These are phyloP conservation scores for Chalara sp. DNA, from an alignment of 2,329 filamentous ascomycete genomes.

Conservation along the genomic window DNA sequence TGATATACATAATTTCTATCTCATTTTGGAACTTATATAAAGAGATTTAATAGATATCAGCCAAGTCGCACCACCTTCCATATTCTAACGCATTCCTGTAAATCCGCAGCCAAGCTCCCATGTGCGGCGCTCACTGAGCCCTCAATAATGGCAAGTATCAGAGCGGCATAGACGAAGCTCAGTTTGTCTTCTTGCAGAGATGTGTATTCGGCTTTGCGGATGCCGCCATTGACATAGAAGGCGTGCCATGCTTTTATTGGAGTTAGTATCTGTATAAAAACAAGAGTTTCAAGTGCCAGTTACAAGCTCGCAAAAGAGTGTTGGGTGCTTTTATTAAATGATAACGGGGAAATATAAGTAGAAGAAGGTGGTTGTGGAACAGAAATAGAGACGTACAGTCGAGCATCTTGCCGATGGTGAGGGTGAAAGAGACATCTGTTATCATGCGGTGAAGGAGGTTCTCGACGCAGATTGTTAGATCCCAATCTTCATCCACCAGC, in stretches of 20 bases:
- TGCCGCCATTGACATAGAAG: slow-evolving; percentile 49
- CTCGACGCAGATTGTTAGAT: slow-evolving; percentile 37
- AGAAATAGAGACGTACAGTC: slow-evolving; percentile 25
- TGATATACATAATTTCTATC: too few relatives aligned
- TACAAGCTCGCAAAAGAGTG: too few relatives aligned
- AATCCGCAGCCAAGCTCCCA: slow-evolving; percentile 42
- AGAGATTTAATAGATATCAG: slow-evolving; percentile 14
- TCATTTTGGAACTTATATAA: too few relatives aligned
- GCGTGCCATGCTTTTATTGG: slow-evolving; percentile 37
- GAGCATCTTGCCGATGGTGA: slow-evolving; percentile 35
- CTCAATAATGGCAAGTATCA: slow-evolving; percentile 41
- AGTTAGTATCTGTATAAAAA: background rate
- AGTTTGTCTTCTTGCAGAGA: slow-evolving; percentile 31
- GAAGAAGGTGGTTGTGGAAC: too few relatives aligned
- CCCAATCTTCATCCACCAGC: slow-evolving; percentile 20
- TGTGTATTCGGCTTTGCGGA: slow-evolving; percentile 39
- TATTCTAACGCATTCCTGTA: slow-evolving; percentile 48
- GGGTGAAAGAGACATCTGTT: slow-evolving; percentile 38
- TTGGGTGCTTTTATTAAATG: background rate
- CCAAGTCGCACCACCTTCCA: slow-evolving; percentile 48
- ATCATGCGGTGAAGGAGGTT: slow-evolving; percentile 46
- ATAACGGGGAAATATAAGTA: background rate
- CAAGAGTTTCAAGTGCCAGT: too few relatives aligned
- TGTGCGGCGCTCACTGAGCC: slow-evolving; percentile 39
- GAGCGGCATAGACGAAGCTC: slow-evolving; percentile 40